Evolutionary conservation across 2,329 filamentous ascomycete genomes (phyloP), one percentile per base, ranked within the genome.

Genomic region (Xylariomycetidae sp.): DNA sequence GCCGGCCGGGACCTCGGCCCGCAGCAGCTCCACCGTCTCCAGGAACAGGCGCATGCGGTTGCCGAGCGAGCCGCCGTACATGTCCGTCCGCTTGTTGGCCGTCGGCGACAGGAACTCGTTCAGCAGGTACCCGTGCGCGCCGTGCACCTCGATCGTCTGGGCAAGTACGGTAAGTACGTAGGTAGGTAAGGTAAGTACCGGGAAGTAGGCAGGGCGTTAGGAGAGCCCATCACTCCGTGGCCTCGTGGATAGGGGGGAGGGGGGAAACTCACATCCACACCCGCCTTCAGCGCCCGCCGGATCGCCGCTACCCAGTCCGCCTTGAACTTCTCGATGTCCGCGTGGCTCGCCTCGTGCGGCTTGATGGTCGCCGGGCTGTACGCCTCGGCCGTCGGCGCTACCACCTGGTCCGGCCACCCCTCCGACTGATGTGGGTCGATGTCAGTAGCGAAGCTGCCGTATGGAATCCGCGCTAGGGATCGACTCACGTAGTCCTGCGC

Each of bases 71-170:
- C 67, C 65, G 25, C 67, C 67, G 40, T 70, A 71, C 35, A 58
- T 41, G 48, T 71, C 67, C 2, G 63, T 68, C 4, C 67, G 59
- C 36, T 57, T 53, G 52, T 71, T 71, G 22, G 60, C 60, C 7
- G 57, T 49, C 9, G 58, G 57, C 1, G 61, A 63, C 32, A 69
- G 54, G 48, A 70, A 71, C 35, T 64, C 56, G 32, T 63, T 59
- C 10, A 70, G 56, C 19, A 70, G 56, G 43, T 70, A 70, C 13
- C 67, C 63, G 40, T 72, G 67, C 7, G 65, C 63, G 29, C 54
- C 63, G 39, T 72, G 68, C 35, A 47, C 29, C 32, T 47, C 42
- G n/a, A 49, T 47, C 10, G 27, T 61, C 53, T 50, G 47, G 17
- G n/a, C n/a, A n/a, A n/a, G n/a, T n/a, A n/a, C n/a, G n/a, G n/a